phyloP scores from a whole-genome alignment of 2,329 filamentous ascomycete species.

The Aspergillus texensis region DNA sequence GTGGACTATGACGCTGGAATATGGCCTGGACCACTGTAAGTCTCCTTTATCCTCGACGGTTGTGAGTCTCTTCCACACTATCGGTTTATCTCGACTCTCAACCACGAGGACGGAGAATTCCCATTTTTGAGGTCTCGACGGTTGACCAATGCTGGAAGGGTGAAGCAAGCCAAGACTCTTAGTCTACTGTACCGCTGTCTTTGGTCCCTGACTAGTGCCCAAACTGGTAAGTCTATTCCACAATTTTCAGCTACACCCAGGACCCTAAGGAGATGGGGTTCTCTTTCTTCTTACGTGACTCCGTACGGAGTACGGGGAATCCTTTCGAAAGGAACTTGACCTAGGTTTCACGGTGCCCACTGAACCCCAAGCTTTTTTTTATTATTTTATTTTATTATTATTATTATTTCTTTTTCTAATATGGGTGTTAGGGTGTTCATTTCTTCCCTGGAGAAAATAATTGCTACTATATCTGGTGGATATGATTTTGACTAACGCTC shows the following conservation, averaged over 20 bases:
- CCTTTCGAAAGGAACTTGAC: not conserved
- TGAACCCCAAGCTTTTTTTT: not conserved
- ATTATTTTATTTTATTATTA: not conserved
- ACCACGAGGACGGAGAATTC: not conserved
- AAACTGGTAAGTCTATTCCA: not conserved
- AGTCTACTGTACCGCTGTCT: not conserved
- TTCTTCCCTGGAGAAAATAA: slow-evolving; percentile 1
- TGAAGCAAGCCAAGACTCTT: slow-evolving; percentile 5
- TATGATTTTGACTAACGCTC: not conserved
- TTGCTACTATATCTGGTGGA: slow-evolving; percentile 4
- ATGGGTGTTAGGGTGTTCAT: slow-evolving; percentile 9
- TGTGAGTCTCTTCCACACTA: not conserved
- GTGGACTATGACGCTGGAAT: not conserved
- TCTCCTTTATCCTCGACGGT: not conserved
- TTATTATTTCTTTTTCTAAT: not conserved
- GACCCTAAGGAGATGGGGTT: not conserved
- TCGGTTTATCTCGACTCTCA: not conserved
- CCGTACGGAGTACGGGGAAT: slow-evolving; percentile 1
- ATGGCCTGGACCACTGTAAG: not conserved
- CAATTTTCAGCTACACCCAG: slow-evolving; percentile 3
- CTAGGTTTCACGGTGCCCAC: slow-evolving; percentile 1
- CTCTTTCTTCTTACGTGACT: slow-evolving; percentile 1
- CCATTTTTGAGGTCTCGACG: not conserved
- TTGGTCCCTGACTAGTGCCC: slow-evolving; percentile 8
- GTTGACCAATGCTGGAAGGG: not conserved